phyloP scores from a whole-genome alignment of 1,284 basidiomycete species.

The Malassezia equina region DNA sequence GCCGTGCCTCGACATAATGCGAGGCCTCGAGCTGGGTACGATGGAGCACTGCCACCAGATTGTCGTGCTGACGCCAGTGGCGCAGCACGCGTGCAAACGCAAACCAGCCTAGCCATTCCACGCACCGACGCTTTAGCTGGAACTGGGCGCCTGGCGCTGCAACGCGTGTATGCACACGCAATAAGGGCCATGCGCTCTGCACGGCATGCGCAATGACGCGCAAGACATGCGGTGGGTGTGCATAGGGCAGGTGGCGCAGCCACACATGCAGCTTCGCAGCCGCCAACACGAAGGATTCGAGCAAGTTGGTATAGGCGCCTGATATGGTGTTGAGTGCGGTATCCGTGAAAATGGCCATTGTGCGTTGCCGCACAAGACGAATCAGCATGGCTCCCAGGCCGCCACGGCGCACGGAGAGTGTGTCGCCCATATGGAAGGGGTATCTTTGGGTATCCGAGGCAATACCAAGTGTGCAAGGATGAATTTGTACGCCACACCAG shows the following conservation, averaged over 20 bases:
- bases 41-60: background rate
- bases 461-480: constrained; percentile 26
- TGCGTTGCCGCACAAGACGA: constrained; percentile 17
- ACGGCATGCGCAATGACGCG: constrained; percentile 20
- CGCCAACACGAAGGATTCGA: constrained; percentile 71
- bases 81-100: constrained; percentile 18
- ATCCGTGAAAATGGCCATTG: constrained; percentile 68
- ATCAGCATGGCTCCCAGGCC: constrained; percentile 36
- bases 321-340: constrained; percentile 59
- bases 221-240: constrained; percentile 30
- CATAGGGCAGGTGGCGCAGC: constrained; percentile 49
- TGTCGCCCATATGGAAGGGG: constrained; percentile 34
- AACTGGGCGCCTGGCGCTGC: constrained; percentile 12
- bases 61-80: background rate
- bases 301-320: constrained; percentile 68
- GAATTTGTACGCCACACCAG: constrained; percentile 41
- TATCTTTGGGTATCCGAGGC: constrained; percentile 32
- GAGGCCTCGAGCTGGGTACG: background rate
- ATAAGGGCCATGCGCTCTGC: constrained; percentile 16
- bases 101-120: constrained; percentile 27
- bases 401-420: constrained; percentile 42
- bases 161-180: constrained; percentile 13
- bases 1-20: background rate
- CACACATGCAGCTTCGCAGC: constrained; percentile 84
- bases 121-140: constrained; percentile 13